phyloP scores from a whole-genome alignment of 225 moss, liverwort and hornwort genomes.

The Antitrichia curtipendula region DNA sequence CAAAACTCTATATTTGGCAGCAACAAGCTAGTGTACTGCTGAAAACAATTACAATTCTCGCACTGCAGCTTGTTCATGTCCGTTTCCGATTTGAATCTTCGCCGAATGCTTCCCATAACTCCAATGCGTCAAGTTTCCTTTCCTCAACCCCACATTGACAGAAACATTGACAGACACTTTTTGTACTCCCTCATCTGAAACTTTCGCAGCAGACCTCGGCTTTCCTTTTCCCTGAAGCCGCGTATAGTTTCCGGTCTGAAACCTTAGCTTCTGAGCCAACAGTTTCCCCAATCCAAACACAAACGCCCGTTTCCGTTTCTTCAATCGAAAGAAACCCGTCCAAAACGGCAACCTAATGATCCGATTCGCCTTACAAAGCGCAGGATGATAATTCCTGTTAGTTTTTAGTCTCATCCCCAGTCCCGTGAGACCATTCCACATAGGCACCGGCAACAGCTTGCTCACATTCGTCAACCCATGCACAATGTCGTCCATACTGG shows the following conservation, averaged over 20 bases:
- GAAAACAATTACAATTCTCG: not conserved
- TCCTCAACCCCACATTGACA: not conserved
- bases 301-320: slow-evolving; percentile 17
- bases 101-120: slow-evolving; percentile 7
- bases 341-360: slow-evolving; percentile 24
- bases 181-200: slow-evolving; percentile 8
- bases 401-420: not conserved
- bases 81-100: not conserved
- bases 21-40: too few relatives aligned
- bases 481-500: slow-evolving; percentile 71
- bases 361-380: slow-evolving; percentile 17
- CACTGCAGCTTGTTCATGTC: not conserved
- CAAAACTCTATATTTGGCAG: not conserved
- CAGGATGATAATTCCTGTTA: not conserved
- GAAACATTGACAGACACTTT: not conserved
- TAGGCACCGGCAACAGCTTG: slow-evolving; percentile 32
- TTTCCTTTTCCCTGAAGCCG: not conserved
- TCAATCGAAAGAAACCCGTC: slow-evolving; percentile 32
- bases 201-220: slow-evolving; percentile 5
- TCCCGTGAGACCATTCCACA: slow-evolving; percentile 7
- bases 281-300: slow-evolving; percentile 18
- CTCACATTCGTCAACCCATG: slow-evolving; percentile 44
- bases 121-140: not conserved
- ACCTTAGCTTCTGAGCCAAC: not conserved
- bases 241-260: not conserved